Evolutionary conservation across 805 yeast genomes (phyloP).

Genomic region (Cyberlindnera samutprakarnensis): DNA sequence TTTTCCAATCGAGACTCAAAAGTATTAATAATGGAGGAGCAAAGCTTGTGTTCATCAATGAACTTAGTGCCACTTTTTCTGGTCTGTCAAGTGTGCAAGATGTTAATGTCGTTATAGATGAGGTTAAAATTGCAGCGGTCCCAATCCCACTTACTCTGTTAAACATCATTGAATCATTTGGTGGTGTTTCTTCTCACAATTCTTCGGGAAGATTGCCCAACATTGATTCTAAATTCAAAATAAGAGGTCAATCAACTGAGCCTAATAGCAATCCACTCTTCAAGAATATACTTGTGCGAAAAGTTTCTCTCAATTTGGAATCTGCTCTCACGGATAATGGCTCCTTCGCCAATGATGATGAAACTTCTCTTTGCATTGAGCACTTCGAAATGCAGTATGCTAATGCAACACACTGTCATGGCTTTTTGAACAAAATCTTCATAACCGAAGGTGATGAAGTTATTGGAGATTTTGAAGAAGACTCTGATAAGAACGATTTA

Average conservation of each 20-base stretch:
- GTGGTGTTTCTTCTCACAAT: constrained; percentile 7
- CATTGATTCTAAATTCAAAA: constrained; percentile 4
- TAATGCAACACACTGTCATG: constrained; percentile 34
- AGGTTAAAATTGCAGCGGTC: constrained; percentile 31
- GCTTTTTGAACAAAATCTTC: constrained; percentile 35
- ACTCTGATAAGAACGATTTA: constrained; percentile 36
- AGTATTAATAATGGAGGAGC: constrained; percentile 8
- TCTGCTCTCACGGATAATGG: constrained; percentile 39
- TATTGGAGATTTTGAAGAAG: constrained; percentile 23
- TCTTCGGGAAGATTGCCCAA: constrained; percentile 7
- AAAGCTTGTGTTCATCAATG: constrained; percentile 23
- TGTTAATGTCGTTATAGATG: constrained; percentile 28
- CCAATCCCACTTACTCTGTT: constrained; percentile 26
- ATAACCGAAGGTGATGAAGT: constrained; percentile 17
- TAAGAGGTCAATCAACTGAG: background rate
- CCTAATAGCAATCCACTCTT: constrained; percentile 20
- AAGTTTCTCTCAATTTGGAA: constrained; percentile 34
- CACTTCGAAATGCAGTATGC: constrained; percentile 37
- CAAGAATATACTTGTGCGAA: constrained; percentile 30
- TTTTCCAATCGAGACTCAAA: constrained; percentile 24
- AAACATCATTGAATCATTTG: constrained; percentile 22
- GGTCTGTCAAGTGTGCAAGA: constrained; percentile 33
- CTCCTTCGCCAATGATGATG: constrained; percentile 28
- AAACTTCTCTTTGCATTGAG: constrained; percentile 22
- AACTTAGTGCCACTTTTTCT: constrained; percentile 36